Conservation (phyloP, 345 rosid genomes). For the Reutealis trisperma region DNA sequence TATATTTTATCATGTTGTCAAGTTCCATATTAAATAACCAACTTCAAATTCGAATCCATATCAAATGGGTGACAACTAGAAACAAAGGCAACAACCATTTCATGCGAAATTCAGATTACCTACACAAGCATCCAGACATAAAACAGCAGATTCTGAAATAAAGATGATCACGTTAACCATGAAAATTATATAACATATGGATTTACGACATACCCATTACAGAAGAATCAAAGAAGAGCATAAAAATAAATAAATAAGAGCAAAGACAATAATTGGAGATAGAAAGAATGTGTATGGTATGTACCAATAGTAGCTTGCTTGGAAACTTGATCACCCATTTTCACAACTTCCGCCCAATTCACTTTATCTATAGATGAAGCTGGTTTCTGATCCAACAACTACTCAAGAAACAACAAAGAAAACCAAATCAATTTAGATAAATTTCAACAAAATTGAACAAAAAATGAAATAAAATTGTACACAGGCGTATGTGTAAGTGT, state of each 20-base stretch:
- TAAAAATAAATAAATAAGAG: neutral
- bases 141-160: too few relatives aligned
- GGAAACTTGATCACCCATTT: constrained; percentile 77
- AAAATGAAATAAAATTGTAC: neutral
- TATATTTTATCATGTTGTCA: neutral
- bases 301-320: constrained; percentile 88
- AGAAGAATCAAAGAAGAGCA: neutral
- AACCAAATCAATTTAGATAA: neutral
- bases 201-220: constrained; percentile 3
- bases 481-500: neutral
- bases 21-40: neutral
- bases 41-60: neutral
- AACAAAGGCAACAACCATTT: neutral
- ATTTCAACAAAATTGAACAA: neutral
- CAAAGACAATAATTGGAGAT: neutral
- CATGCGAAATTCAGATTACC: neutral
- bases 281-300: neutral
- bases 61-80: neutral
- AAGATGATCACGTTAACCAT: too few relatives aligned
- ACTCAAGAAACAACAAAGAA: neutral
- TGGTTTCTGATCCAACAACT: constrained; percentile 60
- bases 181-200: neutral
- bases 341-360: constrained; percentile 69
- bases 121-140: neutral
- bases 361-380: constrained; percentile 50